These are phyloP conservation scores for Tetracentron sinense DNA, from an alignment of 164 flowering plant genomes.

Conservation along the genomic window DNA sequence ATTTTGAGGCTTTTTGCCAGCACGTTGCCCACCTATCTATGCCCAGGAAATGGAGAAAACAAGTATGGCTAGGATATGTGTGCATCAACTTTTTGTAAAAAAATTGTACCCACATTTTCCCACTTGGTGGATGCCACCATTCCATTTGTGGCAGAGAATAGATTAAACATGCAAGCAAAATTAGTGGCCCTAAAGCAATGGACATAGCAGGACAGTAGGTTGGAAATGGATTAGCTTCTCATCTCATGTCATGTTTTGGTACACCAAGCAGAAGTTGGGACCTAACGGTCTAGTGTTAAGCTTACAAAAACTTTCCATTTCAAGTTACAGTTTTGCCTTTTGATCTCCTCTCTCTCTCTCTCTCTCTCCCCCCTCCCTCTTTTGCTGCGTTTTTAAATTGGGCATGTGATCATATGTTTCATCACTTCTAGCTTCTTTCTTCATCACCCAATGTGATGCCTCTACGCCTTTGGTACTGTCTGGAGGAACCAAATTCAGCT, in stretches of 20 bases:
- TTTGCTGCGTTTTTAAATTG: slow-evolving; percentile 1
- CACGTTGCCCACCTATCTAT: background rate
- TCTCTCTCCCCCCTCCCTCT: no score
- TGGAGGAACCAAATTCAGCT: slow-evolving; percentile 60
- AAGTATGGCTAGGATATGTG: background rate
- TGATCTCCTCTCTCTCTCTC: background rate
- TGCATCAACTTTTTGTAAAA: background rate
- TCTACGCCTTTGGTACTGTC: slow-evolving; percentile 53
- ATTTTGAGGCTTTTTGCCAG: background rate
- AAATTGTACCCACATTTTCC: no score
- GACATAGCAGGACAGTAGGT: no score
- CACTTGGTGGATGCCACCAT: no score
- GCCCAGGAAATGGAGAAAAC: background rate
- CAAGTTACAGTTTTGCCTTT: background rate
- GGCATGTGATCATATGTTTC: slow-evolving; percentile 7
- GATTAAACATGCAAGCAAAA: no score
- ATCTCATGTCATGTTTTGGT: no score
- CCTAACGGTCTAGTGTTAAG: no score
- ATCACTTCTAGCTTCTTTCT: slow-evolving; percentile 53
- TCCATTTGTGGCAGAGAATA: no score
- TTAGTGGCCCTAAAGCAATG: no score
- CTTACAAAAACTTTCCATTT: background rate
- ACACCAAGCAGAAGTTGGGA: no score
- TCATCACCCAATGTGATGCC: slow-evolving; percentile 58
- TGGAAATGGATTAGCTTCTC: no score